These are phyloP conservation scores for Tuber borchii DNA, from an alignment of 495 filamentous ascomycete species.

Conservation along the genomic window DNA sequence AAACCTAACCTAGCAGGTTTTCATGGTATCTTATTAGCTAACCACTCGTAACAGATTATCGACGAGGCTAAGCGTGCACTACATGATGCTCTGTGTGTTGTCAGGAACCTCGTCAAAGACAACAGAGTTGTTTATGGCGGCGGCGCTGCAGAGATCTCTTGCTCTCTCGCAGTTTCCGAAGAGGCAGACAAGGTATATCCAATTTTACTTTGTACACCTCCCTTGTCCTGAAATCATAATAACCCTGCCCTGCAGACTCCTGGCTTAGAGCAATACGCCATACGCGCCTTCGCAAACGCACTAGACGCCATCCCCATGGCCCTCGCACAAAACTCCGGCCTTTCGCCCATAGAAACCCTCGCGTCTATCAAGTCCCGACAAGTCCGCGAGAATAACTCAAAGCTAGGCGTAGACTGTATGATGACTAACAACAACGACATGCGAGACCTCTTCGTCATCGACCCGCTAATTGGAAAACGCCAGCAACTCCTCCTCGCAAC, in stretches of 20 bases:
- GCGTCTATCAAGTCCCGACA: constrained; percentile 93
- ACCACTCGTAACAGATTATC: constrained; percentile 62
- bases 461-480: constrained; percentile 93
- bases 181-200: constrained; percentile 70
- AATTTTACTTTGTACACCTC: neutral
- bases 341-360: constrained; percentile 91
- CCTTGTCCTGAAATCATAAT: constrained; percentile 12
- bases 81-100: constrained; percentile 95
- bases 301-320: constrained; percentile 94
- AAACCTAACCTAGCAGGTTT: neutral
- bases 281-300: constrained; percentile 94
- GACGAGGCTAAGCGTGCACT: constrained; percentile 97
- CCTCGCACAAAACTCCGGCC: constrained; percentile 90
- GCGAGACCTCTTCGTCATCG: constrained; percentile 94
- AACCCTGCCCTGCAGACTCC: constrained; percentile 54
- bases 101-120: constrained; percentile 90
- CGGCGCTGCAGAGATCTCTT: constrained; percentile 95
- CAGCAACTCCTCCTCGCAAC: constrained; percentile 94
- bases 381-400: constrained; percentile 77
- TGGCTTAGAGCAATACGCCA: constrained; percentile 94
- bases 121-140: constrained; percentile 99
- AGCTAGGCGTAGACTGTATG: constrained; percentile 97
- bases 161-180: constrained; percentile 90
- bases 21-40: constrained; percentile 28
- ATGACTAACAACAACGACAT: constrained; percentile 88